Base-by-base conservation (phyloP, 352 stramenopile species). In the Phytophthora europaea region DNA sequence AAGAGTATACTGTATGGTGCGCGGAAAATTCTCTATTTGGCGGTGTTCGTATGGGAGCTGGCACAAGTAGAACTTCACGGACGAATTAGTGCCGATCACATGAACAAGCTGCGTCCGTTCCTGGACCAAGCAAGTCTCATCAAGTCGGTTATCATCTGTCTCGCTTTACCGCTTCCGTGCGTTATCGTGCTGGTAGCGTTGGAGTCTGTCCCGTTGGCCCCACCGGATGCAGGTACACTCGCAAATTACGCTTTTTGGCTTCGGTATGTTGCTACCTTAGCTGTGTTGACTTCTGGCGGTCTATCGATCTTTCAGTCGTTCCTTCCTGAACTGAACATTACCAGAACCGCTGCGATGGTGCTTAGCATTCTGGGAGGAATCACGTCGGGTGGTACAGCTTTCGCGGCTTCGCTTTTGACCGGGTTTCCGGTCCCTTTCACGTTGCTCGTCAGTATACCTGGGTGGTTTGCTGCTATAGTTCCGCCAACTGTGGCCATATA, bases 21-120 rank as follows among this genome's bases (percentile, higher is more conserved):
- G 6, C 36, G 36, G 36, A 18, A 6, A n/a, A 18, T 13, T 8
- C 26, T 58, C 15, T 7, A 36, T 5, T 23, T 31, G 23, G 28
- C 31, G 6, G 61, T 67, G 34, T 10, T 18, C 15, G 4, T 28
- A 12, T 67, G 60, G 61, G 61, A 67, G 61, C 6, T 60, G 48
- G 40, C 50, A n/a, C 61, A 67, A 40, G 61, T 67, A 20, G 61
- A 67, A 23, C 61, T 67, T 16, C 50, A 67, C 34, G 61, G 61
- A 12, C 48, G 48, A 38, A 40, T 60, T 22, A 60, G 48, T 22
- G 22, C 9, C 7, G 34, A 51, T 13, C 22, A 18, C 26, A 45
- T 60, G 31, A 22, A 45, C 5, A 60, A 67, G 12, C 16, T 67
- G 7, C 61, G 50, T n/a, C 9, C 22, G 12, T 60, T 53, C 28